Percentiles rank a stretch among this genome's conserved stretches.
Evolutionary conservation across 208 protist species (phyloP).

Genomic region (Leishmania arabica): DNA sequence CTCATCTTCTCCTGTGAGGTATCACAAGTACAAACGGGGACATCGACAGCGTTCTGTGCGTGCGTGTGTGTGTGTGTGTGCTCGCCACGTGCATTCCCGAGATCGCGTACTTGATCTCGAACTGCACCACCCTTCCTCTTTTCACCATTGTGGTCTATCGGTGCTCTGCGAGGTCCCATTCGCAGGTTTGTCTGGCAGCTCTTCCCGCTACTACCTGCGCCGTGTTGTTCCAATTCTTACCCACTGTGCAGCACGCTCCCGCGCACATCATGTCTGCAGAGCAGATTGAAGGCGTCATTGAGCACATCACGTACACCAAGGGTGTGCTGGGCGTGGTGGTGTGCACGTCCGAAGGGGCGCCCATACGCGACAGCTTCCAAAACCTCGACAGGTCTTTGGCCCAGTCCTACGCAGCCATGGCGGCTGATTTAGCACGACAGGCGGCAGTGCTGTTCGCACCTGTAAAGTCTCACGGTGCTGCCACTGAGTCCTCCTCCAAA

Average conservation of each 20-base stretch:
- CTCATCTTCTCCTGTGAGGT: background rate
- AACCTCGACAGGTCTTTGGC: conserved; percentile 73
- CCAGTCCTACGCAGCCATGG: conserved; percentile 56
- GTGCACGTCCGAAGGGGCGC: conserved; percentile 68
- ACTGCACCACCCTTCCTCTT: background rate
- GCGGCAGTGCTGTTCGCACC: conserved; percentile 31
- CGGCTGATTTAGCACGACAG: conserved; percentile 47
- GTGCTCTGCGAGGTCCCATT: background rate
- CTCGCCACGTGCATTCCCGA: background rate
- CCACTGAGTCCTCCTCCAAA: conserved; percentile 2
- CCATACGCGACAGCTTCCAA: conserved; percentile 86
- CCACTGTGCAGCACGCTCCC: background rate
- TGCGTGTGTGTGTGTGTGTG: background rate
- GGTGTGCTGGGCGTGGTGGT: conserved; percentile 82
- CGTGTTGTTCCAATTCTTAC: background rate
- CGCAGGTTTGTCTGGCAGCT: background rate
- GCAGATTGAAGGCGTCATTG: conserved; percentile 72
- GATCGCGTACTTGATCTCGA: background rate
- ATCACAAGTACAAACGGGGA: background rate
- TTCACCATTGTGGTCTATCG: background rate
- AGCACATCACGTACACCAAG: conserved; percentile 87
- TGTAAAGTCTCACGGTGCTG: conserved; percentile 5
- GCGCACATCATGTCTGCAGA: conserved; percentile 43
- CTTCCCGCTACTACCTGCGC: background rate
- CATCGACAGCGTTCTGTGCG: background rate